Evolutionary conservation across 352 stramenopile genomes (phyloP).

Genomic region (Pythium volutum): DNA sequence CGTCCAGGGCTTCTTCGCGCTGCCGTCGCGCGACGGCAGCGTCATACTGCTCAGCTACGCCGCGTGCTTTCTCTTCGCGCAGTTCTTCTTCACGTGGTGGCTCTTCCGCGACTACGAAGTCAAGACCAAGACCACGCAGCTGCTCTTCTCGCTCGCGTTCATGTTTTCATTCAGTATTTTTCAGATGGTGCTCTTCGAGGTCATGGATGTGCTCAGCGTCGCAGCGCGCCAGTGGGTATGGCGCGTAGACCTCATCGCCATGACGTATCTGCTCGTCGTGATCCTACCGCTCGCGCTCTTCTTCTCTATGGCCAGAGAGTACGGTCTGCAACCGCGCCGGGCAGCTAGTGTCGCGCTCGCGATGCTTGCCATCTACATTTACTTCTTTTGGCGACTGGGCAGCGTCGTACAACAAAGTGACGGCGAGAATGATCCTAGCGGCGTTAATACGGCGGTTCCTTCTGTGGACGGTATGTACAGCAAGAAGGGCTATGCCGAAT

Average conservation of each 20-base stretch:
- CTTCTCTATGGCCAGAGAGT: conserved; percentile 68
- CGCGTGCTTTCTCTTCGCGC: conserved; percentile 61
- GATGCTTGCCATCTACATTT: conserved; percentile 57
- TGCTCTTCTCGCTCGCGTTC: conserved; percentile 73
- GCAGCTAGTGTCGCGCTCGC: conserved; percentile 25
- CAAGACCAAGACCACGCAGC: conserved; percentile 44
- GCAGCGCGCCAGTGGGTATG: conserved; percentile 70
- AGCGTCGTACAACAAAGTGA: conserved; percentile 48
- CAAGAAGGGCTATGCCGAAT: no score
- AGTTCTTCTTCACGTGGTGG: conserved; percentile 82
- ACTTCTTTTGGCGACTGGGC: conserved; percentile 72
- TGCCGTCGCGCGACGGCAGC: conserved; percentile 21
- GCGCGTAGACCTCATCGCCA: conserved; percentile 69
- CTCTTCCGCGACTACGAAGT: conserved; percentile 85
- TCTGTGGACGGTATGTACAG: conserved; percentile 40
- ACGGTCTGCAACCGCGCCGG: conserved; percentile 32
- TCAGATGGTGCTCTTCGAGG: conserved; percentile 78
- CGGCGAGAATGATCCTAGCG: not conserved
- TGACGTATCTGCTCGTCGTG: conserved; percentile 75
- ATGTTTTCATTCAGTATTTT: conserved; percentile 81
- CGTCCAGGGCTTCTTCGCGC: conserved; percentile 12
- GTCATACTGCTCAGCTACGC: conserved; percentile 22
- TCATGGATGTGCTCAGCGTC: conserved; percentile 65
- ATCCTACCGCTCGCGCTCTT: conserved; percentile 76
- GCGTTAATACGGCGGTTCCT: conserved; percentile 10